Conservation (phyloP, 441 rosid species). For the Omphalea diandra region DNA sequence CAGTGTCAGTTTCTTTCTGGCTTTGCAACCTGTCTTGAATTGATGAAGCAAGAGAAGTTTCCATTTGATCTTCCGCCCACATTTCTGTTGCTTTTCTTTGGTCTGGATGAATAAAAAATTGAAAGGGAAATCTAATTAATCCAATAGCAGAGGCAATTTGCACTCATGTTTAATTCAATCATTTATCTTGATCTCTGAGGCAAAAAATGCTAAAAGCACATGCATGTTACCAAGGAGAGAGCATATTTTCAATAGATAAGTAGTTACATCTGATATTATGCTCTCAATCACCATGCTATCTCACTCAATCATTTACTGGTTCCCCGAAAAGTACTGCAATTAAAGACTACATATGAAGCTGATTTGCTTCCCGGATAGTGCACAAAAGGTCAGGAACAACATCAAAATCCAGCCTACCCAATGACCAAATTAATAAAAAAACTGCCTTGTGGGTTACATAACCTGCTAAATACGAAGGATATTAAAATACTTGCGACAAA, state of each 20-base stretch:
- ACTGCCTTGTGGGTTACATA: neutral
- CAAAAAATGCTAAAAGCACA: neutral
- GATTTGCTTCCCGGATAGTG: neutral
- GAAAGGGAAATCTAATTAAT: constrained; percentile 10
- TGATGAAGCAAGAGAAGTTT: constrained; percentile 56
- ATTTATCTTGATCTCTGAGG: neutral
- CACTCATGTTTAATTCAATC: neutral
- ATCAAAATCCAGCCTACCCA: neutral
- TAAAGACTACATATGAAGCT: neutral
- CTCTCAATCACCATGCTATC: neutral
- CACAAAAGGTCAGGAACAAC: neutral
- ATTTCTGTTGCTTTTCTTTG: constrained; percentile 51
- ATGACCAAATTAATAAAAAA: neutral
- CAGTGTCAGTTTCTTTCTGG: constrained; percentile 44
- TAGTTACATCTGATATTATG: neutral
- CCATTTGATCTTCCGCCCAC: constrained; percentile 45
- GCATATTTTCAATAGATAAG: neutral
- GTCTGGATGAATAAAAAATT: constrained; percentile 38
- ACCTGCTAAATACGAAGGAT: no score
- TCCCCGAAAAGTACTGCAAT: neutral
- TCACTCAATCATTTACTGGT: neutral
- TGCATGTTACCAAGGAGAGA: neutral
- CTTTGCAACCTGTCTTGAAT: constrained; percentile 49
- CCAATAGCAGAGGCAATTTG: neutral
- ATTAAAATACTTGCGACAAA: no score